These are phyloP conservation scores for Penicillium brasilianum DNA, from an alignment of 2,329 filamentous ascomycete species.

Conservation along the genomic window DNA sequence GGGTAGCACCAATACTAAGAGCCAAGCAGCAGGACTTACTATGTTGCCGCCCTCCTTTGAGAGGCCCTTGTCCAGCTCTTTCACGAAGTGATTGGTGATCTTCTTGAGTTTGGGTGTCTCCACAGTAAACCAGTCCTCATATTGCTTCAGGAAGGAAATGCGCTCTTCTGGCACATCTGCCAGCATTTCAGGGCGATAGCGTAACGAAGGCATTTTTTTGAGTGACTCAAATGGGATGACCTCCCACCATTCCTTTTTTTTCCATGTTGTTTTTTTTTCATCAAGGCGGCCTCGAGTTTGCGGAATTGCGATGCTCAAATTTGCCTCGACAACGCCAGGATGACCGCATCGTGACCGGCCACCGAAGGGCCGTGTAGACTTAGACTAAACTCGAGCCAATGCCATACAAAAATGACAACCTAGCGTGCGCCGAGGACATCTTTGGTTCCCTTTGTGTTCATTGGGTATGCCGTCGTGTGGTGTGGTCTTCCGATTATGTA, in stretches of 20 bases:
- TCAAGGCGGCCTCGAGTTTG: neutral
- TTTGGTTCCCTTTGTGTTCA: neutral
- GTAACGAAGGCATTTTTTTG: slow-evolving; percentile 21
- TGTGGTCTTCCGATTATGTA: neutral
- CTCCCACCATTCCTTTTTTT: too few relatives aligned
- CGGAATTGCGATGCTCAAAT: neutral
- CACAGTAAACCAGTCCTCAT: slow-evolving; percentile 80
- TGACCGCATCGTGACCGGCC: slow-evolving; percentile 25
- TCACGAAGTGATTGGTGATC: slow-evolving; percentile 83
- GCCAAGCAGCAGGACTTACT: slow-evolving; percentile 59
- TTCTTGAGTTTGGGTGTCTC: slow-evolving; percentile 75
- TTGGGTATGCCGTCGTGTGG: neutral
- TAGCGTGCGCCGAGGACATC: neutral
- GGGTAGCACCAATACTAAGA: neutral
- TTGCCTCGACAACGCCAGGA: slow-evolving; percentile 23
- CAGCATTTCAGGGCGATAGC: slow-evolving; percentile 26
- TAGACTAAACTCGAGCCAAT: neutral
- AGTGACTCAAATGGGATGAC: neutral
- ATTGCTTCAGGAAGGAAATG: slow-evolving; percentile 70
- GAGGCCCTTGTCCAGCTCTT: slow-evolving; percentile 78
- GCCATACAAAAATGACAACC: neutral
- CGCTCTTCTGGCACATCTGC: slow-evolving; percentile 69
- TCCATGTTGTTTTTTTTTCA: too few relatives aligned
- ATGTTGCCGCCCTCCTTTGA: slow-evolving; percentile 83
- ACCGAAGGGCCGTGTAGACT: neutral